Evolutionary conservation across 1,284 basidiomycete species (phyloP), one percentile per base, ranked within the genome.

Genomic region (Porodaedalea pini): DNA sequence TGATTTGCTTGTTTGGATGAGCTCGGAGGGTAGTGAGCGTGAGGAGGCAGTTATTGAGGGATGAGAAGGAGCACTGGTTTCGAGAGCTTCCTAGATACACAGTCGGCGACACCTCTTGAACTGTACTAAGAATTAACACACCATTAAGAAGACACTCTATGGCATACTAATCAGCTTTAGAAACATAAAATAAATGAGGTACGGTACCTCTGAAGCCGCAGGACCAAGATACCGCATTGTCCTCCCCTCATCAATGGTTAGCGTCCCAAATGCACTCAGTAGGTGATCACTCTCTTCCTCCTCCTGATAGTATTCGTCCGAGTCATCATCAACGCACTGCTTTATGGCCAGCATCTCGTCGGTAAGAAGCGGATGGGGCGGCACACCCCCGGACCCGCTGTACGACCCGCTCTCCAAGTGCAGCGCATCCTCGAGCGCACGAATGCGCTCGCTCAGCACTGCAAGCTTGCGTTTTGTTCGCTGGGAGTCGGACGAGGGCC

Each of bases 401-500:
- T 34, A 32, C 4, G 55, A 49, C 15, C 48, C 60, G 11, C 58
- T 54, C 13, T 58, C 55, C 15, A 54, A 53, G 11, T 37, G 54
- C 19, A 63, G 61, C 1, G 62, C 62, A 31, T 63, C 62, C 25
- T 63, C 62, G 19, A 63, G 60, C 29, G 60, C 51, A 23, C 60
- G 56, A 51, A 56, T 56, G 40, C 57, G 43, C 49, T 62, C 56
- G 25, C 51, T 60, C 43, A 63, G 53, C 19, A 56, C 48, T 2
- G 53, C 50, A 1, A 59, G 51, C 21, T 63, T 58, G 25, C 54
- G 45, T 3, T 56, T 41, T 2, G 58, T n/a, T 13, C 19, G 49
- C n/a, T 23, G 29, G 39, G 43, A 34, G n/a, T 5, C 21, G 25
- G 21, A 40, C 19, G 49, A 23, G 23, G 41, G n/a, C 21, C 21